Evolutionary conservation across 805 yeast species (phyloP).

Genomic region (Yamadazyma phyllophila): DNA sequence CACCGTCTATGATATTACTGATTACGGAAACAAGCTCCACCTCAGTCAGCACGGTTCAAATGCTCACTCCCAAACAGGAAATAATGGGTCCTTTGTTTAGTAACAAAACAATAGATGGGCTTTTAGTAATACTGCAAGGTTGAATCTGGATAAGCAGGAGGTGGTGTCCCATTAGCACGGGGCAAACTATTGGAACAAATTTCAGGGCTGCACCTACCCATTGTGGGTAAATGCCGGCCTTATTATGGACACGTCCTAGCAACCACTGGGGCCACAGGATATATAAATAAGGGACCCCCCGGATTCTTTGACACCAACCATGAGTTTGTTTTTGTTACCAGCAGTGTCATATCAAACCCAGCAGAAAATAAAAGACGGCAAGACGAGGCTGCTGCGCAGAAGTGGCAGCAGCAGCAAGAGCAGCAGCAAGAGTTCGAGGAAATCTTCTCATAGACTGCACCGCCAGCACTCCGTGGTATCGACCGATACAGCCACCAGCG

Average conservation of each 20-base stretch:
- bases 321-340: slow-evolving; percentile 41
- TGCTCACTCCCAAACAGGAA: background rate
- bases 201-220: background rate
- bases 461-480: too few relatives aligned
- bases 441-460: background rate
- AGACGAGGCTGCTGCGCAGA: background rate
- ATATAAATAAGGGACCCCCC: background rate
- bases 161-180: background rate
- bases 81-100: slow-evolving; percentile 2
- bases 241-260: background rate
- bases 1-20: too few relatives aligned
- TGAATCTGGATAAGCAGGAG: background rate
- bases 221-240: background rate
- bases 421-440: background rate
- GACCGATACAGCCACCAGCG: too few relatives aligned
- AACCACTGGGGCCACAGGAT: background rate
- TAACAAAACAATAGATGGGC: background rate
- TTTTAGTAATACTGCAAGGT: background rate
- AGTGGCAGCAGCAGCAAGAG: background rate
- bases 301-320: slow-evolving; percentile 8
- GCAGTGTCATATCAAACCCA: slow-evolving; percentile 41
- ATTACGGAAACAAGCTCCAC: too few relatives aligned
- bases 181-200: background rate
- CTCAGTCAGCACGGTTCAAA: background rate
- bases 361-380: slow-evolving; percentile 28